Evolutionary conservation across 257 asterid species (phyloP).

Genomic region (Jaltomata sinuosa): DNA sequence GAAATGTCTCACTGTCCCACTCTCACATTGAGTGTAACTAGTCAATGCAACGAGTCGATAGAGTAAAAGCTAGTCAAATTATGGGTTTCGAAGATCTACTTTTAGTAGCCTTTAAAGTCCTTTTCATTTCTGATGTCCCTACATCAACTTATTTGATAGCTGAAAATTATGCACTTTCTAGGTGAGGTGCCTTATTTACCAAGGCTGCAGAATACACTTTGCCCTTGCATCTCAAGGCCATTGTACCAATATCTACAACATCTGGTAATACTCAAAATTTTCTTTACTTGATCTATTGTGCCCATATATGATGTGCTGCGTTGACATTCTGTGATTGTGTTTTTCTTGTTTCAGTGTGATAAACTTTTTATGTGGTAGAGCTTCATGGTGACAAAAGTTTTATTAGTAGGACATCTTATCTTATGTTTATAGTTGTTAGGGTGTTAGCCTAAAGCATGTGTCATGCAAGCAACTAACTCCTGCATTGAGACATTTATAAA

Average conservation of each 20-base stretch:
- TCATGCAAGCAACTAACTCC: background rate
- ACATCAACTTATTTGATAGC: background rate
- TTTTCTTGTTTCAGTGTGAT: background rate
- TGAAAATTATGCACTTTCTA: slow-evolving; percentile 19
- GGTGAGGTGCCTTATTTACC: slow-evolving; percentile 38
- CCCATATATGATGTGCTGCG: background rate
- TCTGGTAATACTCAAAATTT: slow-evolving; percentile 32
- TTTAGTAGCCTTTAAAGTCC: background rate
- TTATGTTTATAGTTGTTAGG: background rate
- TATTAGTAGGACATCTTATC: background rate
- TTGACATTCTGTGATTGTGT: background rate
- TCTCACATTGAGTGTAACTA: background rate
- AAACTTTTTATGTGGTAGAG: background rate
- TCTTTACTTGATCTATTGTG: background rate
- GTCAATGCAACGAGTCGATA: background rate
- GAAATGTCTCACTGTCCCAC: too few relatives aligned
- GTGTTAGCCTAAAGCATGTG: background rate
- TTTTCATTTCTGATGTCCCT: background rate
- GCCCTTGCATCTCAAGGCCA: slow-evolving; percentile 42
- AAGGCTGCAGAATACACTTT: slow-evolving; percentile 22
- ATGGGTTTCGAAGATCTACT: background rate
- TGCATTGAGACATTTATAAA: background rate
- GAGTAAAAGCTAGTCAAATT: background rate
- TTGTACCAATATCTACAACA: slow-evolving; percentile 40
- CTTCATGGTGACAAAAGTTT: background rate